These are phyloP conservation scores for Candida albicans DNA, from an alignment of 1,139 yeast species.

Conservation along the genomic window DNA sequence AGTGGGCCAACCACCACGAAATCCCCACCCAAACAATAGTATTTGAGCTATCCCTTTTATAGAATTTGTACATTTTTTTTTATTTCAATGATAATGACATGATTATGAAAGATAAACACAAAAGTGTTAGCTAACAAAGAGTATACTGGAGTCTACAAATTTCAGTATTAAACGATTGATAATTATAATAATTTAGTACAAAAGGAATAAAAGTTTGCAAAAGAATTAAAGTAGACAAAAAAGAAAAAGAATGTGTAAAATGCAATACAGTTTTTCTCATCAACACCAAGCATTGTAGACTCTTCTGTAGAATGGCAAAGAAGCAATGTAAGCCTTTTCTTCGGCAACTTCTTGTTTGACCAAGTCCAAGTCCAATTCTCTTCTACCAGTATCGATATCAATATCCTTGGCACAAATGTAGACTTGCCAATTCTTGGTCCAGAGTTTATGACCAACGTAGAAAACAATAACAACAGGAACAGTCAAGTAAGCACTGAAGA, in stretches of 20 bases:
- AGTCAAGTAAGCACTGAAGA: conserved; percentile 64
- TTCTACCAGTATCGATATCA: conserved; percentile 71
- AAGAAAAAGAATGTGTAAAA: no score
- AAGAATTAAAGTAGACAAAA: no score
- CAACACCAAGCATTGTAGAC: conserved; percentile 58
- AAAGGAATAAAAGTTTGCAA: no score
- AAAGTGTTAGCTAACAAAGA: no score
- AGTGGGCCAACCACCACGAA: background rate
- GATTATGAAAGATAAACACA: no score
- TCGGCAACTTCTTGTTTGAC: conserved; percentile 65
- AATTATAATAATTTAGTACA: no score
- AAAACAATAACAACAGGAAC: conserved; percentile 59
- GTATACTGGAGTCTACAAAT: no score
- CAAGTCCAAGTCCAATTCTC: conserved; percentile 62
- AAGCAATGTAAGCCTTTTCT: conserved; percentile 52
- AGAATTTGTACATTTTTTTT: no score
- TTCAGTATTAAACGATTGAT: no score
- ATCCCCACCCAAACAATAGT: no score
- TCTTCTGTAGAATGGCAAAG: conserved; percentile 56
- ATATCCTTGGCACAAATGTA: conserved; percentile 51
- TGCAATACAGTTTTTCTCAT: conserved; percentile 1
- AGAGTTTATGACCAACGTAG: conserved; percentile 57
- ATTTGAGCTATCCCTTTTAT: no score
- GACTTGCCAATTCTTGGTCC: conserved; percentile 53
- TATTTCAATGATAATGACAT: no score